Conservation (phyloP, 2,329 filamentous ascomycete species). For the Fusarium robinianum region DNA sequence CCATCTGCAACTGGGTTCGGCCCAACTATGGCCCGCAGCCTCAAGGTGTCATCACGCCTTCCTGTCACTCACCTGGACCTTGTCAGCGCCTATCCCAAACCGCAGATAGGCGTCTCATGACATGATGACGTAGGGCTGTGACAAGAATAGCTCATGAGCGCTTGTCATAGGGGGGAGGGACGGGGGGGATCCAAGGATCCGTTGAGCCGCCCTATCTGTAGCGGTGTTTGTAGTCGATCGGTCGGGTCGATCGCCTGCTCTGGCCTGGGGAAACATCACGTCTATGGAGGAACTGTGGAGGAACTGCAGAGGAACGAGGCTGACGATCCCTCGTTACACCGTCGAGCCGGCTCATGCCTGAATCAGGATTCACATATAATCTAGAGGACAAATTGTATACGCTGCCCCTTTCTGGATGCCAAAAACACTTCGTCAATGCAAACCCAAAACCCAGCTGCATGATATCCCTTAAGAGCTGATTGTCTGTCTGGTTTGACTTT, state of each 20-base stretch:
- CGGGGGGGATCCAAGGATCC: too few species aligned
- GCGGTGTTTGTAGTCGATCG: too few species aligned
- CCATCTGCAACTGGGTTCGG: too few species aligned
- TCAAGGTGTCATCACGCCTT: slow-evolving; percentile 3
- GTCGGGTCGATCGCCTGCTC: too few species aligned
- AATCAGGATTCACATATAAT: slow-evolving; percentile 2
- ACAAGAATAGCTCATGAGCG: not conserved
- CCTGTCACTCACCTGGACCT: slow-evolving; percentile 12
- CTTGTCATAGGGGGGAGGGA: too few species aligned
- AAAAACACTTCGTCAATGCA: slow-evolving; percentile 43
- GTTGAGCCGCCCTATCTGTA: too few species aligned
- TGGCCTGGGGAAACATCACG: too few species aligned
- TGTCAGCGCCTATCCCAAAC: slow-evolving; percentile 15
- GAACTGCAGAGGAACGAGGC: not conserved
- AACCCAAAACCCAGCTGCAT: slow-evolving; percentile 46
- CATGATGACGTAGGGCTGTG: slow-evolving; percentile 13
- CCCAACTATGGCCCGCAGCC: slow-evolving; percentile 17
- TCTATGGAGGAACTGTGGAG: not conserved
- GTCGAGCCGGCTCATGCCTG: slow-evolving; percentile 1
- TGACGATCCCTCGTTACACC: not conserved
- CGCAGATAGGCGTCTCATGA: not conserved
- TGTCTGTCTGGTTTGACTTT: slow-evolving; percentile 44
- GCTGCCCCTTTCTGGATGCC: slow-evolving; percentile 39
- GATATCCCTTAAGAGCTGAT: slow-evolving; percentile 46
- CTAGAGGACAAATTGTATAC: slow-evolving; percentile 40